These are phyloP conservation scores for Brassica balearica DNA, from an alignment of 441 rosid genomes.

Conservation along the genomic window DNA sequence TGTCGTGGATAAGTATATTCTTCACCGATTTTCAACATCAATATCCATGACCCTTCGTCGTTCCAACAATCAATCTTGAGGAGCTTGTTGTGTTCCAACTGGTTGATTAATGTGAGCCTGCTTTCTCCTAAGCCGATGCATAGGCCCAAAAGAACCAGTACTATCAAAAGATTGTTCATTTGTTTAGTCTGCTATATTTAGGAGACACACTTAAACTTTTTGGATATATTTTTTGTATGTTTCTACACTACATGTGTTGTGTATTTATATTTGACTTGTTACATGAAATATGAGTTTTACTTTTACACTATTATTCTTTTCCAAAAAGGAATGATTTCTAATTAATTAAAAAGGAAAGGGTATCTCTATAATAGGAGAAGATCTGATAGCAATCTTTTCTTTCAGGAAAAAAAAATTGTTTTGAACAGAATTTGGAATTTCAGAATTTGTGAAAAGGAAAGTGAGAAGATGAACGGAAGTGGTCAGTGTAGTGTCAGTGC, in stretches of 20 bases:
- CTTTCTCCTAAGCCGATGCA: conserved; percentile 29
- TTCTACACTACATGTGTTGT: background rate
- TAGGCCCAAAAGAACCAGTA: background rate
- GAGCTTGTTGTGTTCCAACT: conserved; percentile 33
- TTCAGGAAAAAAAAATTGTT: background rate
- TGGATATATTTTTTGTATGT: background rate
- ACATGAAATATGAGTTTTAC: background rate
- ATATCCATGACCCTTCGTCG: background rate
- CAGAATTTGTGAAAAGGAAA: too few relatives aligned
- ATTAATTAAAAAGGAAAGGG: background rate
- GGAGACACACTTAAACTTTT: background rate
- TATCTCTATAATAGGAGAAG: background rate
- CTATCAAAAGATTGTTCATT: conserved; percentile 10
- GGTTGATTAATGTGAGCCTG: conserved; percentile 27
- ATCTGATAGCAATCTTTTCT: background rate
- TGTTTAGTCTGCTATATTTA: background rate
- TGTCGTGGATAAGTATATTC: background rate
- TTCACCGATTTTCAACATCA: conserved; percentile 16
- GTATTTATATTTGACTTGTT: background rate
- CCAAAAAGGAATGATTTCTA: background rate
- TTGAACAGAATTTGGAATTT: too few relatives aligned
- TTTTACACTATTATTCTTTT: background rate
- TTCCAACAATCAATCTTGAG: conserved; percentile 30
- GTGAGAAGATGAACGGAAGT: conserved; percentile 38
- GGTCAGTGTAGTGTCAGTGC: conserved; percentile 13